A percentile compares a stretch with the other conserved stretches of the same genome.
phyloP scores from a whole-genome alignment of 768 basidiomycete genomes.

The Mrakia gelida region DNA sequence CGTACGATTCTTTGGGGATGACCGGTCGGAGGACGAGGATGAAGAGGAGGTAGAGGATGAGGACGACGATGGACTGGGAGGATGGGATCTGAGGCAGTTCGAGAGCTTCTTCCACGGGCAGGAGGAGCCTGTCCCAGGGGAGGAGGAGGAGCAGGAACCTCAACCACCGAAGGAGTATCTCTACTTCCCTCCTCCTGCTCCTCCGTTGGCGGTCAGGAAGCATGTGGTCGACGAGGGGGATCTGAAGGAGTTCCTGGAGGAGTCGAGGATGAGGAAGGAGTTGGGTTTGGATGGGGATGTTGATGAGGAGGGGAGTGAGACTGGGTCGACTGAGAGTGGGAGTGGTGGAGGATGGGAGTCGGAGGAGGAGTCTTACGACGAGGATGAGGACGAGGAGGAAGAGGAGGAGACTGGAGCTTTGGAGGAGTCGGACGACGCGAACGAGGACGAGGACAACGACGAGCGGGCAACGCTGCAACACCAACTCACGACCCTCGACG shows the following conservation, averaged over 20 bases:
- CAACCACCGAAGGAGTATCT: too few species aligned
- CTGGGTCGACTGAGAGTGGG: background rate
- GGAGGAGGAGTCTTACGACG: background rate
- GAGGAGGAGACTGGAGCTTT: background rate
- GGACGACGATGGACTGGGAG: constrained; percentile 1
- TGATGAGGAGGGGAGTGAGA: background rate
- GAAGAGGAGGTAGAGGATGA: background rate
- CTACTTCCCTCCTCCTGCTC: background rate
- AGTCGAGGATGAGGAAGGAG: background rate
- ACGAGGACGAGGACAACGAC: background rate
- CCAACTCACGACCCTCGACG: background rate
- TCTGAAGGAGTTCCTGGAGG: constrained; percentile 12
- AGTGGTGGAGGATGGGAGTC: background rate
- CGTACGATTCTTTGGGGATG: constrained; percentile 6
- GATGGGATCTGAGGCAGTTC: background rate
- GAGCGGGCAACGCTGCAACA: background rate
- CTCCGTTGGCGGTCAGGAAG: background rate
- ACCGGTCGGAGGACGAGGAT: background rate
- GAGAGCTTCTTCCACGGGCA: background rate
- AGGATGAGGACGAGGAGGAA: background rate
- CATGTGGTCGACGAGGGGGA: constrained; percentile 1
- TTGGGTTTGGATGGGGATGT: background rate
- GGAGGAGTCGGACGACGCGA: background rate
- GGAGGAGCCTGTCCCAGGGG: background rate
- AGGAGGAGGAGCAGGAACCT: background rate